Evolutionary conservation across 495 filamentous ascomycete genomes (phyloP).

Genomic region (Sordaria brevicollis): DNA sequence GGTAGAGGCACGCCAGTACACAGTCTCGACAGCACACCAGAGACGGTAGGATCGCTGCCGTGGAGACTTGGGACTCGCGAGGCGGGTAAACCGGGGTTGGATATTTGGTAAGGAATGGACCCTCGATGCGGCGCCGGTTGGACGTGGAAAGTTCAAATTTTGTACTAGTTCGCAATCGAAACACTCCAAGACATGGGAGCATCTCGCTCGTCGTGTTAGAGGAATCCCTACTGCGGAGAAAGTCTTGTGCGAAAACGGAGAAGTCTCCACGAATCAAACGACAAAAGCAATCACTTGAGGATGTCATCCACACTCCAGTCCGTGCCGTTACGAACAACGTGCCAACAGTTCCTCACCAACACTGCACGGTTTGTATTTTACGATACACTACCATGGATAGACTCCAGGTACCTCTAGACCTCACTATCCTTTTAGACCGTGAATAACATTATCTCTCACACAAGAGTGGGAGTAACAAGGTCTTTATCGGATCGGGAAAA

Average conservation of each 20-base stretch:
- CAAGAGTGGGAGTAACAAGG: background rate
- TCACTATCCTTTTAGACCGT: no score
- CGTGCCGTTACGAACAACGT: background rate
- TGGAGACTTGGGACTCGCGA: background rate
- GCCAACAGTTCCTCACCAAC: background rate
- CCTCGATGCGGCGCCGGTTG: background rate
- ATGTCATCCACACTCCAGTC: background rate
- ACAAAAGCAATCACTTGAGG: background rate
- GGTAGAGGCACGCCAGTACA: background rate
- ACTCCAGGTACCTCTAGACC: background rate
- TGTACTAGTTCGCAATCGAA: background rate
- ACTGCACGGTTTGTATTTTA: background rate
- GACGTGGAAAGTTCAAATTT: background rate
- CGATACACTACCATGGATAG: no score
- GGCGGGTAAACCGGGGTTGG: background rate
- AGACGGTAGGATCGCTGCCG: background rate
- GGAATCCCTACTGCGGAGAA: background rate
- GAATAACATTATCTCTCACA: no score
- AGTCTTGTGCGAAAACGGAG: background rate
- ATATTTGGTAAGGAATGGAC: background rate
- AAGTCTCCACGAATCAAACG: background rate
- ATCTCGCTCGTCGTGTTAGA: background rate
- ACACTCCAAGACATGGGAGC: background rate
- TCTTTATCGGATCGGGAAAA: background rate
- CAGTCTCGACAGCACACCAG: background rate